Percentiles rank a stretch among this genome's conserved stretches.
phyloP scores from a whole-genome alignment of 306 rosid species.

The Myrica gale region DNA sequence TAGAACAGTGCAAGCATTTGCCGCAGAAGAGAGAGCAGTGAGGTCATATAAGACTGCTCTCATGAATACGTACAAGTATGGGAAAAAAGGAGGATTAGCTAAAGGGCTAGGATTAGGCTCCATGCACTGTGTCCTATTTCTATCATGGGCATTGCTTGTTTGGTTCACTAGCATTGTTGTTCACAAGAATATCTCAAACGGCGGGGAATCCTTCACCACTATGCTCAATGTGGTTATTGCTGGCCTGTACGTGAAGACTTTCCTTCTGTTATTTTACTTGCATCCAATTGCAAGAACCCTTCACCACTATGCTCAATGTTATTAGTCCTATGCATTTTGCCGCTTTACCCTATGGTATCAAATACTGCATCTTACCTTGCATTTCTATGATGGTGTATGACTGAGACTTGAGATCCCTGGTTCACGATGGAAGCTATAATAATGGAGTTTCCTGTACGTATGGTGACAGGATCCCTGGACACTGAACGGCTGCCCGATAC shows the following conservation, averaged over 20 bases:
- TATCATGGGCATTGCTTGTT: conserved; percentile 85
- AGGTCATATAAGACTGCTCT: conserved; percentile 68
- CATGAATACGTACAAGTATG: conserved; percentile 62
- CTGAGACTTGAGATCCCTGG: background rate
- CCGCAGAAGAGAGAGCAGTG: conserved; percentile 90
- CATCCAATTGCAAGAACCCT: background rate
- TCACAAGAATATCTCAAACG: conserved; percentile 83
- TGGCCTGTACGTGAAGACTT: conserved; percentile 71
- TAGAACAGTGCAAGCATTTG: conserved; percentile 95
- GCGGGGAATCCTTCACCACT: conserved; percentile 95
- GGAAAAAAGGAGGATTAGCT: conserved; percentile 81
- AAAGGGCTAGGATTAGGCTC: conserved; percentile 92
- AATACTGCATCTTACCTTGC: background rate
- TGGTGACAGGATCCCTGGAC: background rate
- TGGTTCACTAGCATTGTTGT: conserved; percentile 92
- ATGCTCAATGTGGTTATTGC: conserved; percentile 97
- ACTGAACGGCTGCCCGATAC: background rate
- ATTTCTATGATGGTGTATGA: background rate
- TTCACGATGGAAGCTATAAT: background rate
- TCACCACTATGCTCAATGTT: background rate
- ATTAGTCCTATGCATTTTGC: background rate
- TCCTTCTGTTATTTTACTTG: conserved; percentile 7
- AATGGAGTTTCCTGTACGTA: background rate
- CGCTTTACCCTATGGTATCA: background rate
- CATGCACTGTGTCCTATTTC: conserved; percentile 85